Evolutionary conservation across 1,284 basidiomycete species (phyloP), one percentile per base, ranked within the genome.

Genomic region (Sporisorium exsertum): DNA sequence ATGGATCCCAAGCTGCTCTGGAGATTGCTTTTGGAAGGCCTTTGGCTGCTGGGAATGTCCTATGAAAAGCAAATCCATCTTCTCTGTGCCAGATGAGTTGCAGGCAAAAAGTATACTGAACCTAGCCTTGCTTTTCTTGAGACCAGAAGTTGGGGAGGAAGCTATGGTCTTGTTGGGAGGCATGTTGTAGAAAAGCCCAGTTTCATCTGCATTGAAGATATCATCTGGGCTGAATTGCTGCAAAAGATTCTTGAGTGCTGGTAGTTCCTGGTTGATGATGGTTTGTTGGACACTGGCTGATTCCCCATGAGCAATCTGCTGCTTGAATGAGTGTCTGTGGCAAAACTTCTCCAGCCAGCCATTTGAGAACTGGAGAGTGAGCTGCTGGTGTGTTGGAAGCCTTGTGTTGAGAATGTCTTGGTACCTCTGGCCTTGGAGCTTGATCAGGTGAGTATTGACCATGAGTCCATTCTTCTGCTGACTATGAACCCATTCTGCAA

Each of bases 161-260:
- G 12, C 45, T 8, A 46, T 24, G 45, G 45, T 26, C 45, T 46
- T 46, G 45, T 26, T 46, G 45, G 45, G 45, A 8, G 45, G 45
- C 45, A 24, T 46, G 22, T 46, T 46, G 13, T 46, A 46, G 20
- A 46, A 46, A 9, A 46, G 45, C 9, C 45, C 45, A 46, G 45
- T 46, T 26, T 46, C 45, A 46, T 24, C 45, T 46, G 45, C 45
- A 46, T 46, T 46, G 45, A 46, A 46, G 45, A 46, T 18, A 26
- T 46, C 45, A 46, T 24, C 24, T 15, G 45, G 45, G 16, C 13
- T 4, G 22, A 8, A 46, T 46, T 46, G 45, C 22, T 46, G 20
- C 12, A 46, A 20, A 8, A 46, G 45, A 18, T 4, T 5, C 37
- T n/a, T 40, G 37, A 40, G 37, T 40, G 37, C 8, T 40, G 37